These are phyloP conservation scores for Penicillium parvum DNA, from an alignment of 495 filamentous ascomycete genomes.

Conservation along the genomic window DNA sequence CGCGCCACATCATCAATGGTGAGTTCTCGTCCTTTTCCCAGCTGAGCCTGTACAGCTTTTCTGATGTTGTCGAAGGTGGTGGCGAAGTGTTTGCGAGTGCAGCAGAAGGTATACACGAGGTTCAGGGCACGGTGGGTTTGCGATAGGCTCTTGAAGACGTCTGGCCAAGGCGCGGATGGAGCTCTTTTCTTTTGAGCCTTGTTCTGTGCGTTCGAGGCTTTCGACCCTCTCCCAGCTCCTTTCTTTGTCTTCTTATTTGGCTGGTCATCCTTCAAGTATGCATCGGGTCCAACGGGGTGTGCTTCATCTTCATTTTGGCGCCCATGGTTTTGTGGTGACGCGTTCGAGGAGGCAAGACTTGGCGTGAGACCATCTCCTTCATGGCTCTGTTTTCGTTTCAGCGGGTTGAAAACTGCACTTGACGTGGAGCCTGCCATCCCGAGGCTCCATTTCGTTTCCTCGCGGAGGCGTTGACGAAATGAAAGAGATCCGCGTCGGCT, in stretches of 20 bases:
- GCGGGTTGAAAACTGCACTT: not conserved
- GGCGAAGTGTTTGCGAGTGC: slow-evolving; percentile 81
- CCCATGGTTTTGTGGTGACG: slow-evolving; percentile 9
- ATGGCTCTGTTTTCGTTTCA: slow-evolving; percentile 22
- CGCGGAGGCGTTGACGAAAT: not conserved
- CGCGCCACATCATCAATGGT: slow-evolving; percentile 73
- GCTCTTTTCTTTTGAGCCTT: slow-evolving; percentile 21
- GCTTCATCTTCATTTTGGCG: not conserved
- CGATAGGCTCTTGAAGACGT: slow-evolving; percentile 64
- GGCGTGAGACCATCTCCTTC: slow-evolving; percentile 1
- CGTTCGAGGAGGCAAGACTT: slow-evolving; percentile 11
- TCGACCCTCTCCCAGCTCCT: slow-evolving; percentile 5
- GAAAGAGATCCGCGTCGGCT: not conserved
- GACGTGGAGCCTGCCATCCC: slow-evolving; percentile 21
- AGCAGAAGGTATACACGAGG: slow-evolving; percentile 90
- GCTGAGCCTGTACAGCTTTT: slow-evolving; percentile 77
- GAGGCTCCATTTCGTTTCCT: slow-evolving; percentile 23
- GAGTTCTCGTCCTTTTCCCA: slow-evolving; percentile 55
- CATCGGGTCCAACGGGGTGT: not conserved
- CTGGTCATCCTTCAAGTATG: not conserved
- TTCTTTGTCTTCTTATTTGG: slow-evolving; percentile 7
- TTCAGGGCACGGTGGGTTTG: slow-evolving; percentile 83
- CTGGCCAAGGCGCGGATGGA: slow-evolving; percentile 62
- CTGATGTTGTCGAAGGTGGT: slow-evolving; percentile 90
- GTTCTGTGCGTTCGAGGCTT: slow-evolving; percentile 1